phyloP scores from a whole-genome alignment of 139 green algal genomes.

The Asterochloris sp. region DNA sequence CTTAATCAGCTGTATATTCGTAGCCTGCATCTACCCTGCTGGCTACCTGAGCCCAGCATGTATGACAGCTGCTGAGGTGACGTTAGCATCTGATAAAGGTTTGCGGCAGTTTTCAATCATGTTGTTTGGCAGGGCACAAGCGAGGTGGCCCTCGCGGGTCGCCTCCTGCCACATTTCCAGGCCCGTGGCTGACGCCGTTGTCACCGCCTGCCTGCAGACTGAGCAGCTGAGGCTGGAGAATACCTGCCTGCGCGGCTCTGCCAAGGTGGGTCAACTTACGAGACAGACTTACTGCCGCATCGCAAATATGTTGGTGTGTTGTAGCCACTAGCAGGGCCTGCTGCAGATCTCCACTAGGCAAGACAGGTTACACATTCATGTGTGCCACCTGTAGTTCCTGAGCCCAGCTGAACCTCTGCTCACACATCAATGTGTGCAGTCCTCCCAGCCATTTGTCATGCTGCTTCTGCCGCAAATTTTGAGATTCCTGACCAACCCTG shows the following conservation, averaged over 20 bases:
- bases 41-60: not conserved
- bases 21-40: not conserved
- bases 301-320: too few relatives aligned
- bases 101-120: not conserved
- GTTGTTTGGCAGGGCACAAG: not conserved
- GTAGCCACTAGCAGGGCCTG: too few relatives aligned
- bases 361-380: not conserved
- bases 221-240: constrained; percentile 4
- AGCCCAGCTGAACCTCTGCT: not conserved
- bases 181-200: too few relatives aligned
- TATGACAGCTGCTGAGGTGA: not conserved
- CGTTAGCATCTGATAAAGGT: not conserved
- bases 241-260: not conserved
- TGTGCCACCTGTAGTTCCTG: not conserved
- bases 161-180: not conserved
- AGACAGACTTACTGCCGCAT: too few relatives aligned
- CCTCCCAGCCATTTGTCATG: too few relatives aligned
- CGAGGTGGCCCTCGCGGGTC: not conserved
- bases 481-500: not conserved
- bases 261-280: not conserved
- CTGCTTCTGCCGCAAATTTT: not conserved
- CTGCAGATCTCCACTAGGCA: not conserved
- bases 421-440: too few relatives aligned
- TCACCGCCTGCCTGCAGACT: not conserved
- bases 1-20: not conserved